Conservation (phyloP, 768 basidiomycete species). For the Naganishia kalamii region DNA sequence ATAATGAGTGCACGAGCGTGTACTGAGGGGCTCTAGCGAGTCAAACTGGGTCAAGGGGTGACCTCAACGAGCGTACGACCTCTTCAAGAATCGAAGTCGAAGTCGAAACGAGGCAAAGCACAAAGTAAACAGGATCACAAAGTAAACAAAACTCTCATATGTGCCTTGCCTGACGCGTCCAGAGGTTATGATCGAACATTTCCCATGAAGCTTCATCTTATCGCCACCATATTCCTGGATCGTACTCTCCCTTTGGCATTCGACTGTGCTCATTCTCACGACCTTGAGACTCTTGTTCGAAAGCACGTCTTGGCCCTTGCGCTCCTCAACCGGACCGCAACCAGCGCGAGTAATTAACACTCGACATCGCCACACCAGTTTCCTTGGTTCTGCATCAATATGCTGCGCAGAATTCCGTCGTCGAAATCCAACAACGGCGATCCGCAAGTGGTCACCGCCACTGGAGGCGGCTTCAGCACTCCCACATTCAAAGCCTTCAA, state of each 20-base stretch:
- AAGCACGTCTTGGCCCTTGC: background rate
- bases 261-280: background rate
- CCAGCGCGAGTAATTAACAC: no score
- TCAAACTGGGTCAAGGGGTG: no score
- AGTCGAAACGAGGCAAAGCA: no score
- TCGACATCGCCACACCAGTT: background rate
- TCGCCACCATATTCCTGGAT: constrained; percentile 2
- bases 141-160: constrained; percentile 10
- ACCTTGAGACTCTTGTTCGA: background rate
- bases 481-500: constrained; percentile 44
- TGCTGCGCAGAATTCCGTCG: constrained; percentile 19
- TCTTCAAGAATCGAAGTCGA: no score
- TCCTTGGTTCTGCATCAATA: background rate
- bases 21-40: no score
- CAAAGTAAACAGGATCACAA: constrained; percentile 8
- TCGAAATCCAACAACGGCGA: constrained; percentile 29
- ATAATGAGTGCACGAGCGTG: background rate
- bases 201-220: background rate
- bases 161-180: constrained; percentile 1
- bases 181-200: constrained; percentile 12
- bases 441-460: constrained; percentile 33
- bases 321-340: background rate
- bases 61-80: background rate
- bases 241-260: background rate
- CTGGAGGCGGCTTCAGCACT: constrained; percentile 46